Conservation (phyloP, 139 green algal species). For the Spirogloea muscicola region DNA sequence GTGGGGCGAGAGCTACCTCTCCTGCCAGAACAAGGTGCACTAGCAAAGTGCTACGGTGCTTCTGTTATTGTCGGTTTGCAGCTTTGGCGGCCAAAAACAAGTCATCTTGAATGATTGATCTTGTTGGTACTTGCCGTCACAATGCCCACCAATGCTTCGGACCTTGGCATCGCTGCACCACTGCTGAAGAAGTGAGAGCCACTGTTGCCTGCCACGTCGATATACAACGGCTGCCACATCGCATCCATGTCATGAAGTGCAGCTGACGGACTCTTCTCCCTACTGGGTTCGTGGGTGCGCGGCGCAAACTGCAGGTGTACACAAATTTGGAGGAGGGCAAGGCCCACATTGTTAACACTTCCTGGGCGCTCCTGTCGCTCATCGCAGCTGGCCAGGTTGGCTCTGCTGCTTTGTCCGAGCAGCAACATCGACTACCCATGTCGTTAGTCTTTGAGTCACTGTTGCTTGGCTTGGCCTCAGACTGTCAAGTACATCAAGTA, state of each 20-base stretch:
- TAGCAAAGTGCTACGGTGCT: neutral
- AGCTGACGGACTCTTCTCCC: neutral
- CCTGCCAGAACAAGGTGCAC: constrained; percentile 85
- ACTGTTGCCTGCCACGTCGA: neutral
- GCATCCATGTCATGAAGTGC: neutral
- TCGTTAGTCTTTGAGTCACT: neutral
- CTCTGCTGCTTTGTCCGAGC: neutral
- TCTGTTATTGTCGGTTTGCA: neutral
- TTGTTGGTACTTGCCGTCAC: no score
- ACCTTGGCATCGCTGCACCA: neutral
- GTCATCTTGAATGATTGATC: no score
- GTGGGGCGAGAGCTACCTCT: constrained; percentile 98
- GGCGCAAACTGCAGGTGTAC: constrained; percentile 61
- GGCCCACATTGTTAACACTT: constrained; percentile 91
- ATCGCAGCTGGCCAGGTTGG: constrained; percentile 56
- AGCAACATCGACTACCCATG: neutral
- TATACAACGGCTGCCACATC: neutral
- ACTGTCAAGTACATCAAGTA: neutral
- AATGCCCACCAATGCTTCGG: neutral
- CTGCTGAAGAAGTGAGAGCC: neutral
- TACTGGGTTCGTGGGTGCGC: neutral
- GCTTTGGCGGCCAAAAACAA: neutral
- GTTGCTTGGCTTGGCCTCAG: neutral
- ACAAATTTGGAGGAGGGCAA: constrained; percentile 67
- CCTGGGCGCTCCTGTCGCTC: constrained; percentile 90